Evolutionary conservation across 176 grass and related monocot genomes (phyloP).

Genomic region (Stipa capillata): DNA sequence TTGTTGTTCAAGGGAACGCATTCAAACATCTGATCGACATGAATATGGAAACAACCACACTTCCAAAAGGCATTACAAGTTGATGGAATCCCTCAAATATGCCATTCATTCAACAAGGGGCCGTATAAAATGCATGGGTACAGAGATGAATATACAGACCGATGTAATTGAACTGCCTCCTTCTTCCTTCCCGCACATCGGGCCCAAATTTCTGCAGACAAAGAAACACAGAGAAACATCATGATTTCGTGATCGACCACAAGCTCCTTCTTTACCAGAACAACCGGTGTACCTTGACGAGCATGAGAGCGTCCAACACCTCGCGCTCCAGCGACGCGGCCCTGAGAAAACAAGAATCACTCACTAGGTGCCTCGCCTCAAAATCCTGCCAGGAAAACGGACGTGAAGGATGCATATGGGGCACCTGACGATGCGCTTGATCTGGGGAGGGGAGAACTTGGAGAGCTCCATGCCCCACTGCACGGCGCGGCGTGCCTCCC

Average conservation of each 20-base stretch:
- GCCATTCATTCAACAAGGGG: not conserved
- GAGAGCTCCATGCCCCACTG: conserved; percentile 83
- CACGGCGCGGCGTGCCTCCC: conserved; percentile 70
- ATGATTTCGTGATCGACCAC: not conserved
- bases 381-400: not conserved
- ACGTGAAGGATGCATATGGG: not conserved
- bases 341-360: conserved; percentile 32
- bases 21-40: not conserved
- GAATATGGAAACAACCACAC: not conserved
- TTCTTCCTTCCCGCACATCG: conserved; percentile 81
- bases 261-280: not conserved
- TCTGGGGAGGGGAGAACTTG: conserved; percentile 60
- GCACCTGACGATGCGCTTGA: conserved; percentile 74
- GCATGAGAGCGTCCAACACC: conserved; percentile 78
- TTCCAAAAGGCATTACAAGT: not conserved
- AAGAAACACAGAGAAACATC: not conserved
- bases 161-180: conserved; percentile 94
- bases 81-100: not conserved
- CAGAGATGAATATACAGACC: conserved; percentile 30
- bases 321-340: conserved; percentile 68
- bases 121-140: not conserved
- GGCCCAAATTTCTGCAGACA: conserved; percentile 57
- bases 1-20: not conserved
- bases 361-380: not conserved
- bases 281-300: conserved; percentile 52